phyloP scores from a whole-genome alignment of 225 moss, liverwort and hornwort genomes.

The Pleurozium schreberi region DNA sequence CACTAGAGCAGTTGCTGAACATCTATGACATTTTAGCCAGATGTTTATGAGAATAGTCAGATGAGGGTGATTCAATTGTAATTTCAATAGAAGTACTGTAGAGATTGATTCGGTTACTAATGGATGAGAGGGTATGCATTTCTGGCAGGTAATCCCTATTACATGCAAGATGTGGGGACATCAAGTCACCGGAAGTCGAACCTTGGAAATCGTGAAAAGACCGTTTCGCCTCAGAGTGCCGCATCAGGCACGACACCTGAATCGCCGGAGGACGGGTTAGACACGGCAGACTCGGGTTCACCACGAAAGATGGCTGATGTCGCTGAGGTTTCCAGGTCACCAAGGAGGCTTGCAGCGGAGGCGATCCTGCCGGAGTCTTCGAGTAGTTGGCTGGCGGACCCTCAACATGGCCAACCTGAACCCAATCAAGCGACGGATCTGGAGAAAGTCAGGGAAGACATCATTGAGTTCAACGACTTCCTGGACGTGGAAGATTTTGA shows the following conservation, averaged over 20 bases:
- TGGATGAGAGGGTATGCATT: neutral
- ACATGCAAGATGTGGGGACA: neutral
- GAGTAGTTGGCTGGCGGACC: conserved; percentile 24
- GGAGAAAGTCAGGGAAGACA: conserved; percentile 6
- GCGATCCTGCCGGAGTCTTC: conserved; percentile 39
- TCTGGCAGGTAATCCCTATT: conserved; percentile 4
- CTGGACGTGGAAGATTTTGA: conserved; percentile 33
- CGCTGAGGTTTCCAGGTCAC: conserved; percentile 19
- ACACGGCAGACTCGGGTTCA: conserved; percentile 48
- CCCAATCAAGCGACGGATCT: conserved; percentile 8
- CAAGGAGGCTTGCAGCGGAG: conserved; percentile 37
- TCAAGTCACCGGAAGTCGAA: neutral
- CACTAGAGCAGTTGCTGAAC: neutral
- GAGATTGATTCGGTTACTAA: neutral
- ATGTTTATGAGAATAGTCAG: neutral
- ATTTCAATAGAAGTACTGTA: neutral
- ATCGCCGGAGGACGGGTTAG: neutral
- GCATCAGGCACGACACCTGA: conserved; percentile 35
- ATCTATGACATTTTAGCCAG: neutral
- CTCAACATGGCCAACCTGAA: neutral
- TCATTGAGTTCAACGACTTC: conserved; percentile 19
- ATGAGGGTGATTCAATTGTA: neutral
- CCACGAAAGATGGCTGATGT: conserved; percentile 21
- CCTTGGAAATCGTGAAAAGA: neutral
- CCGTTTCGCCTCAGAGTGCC: conserved; percentile 12